Conservation (phyloP, 495 filamentous ascomycete genomes). For the Viridothelium virens region DNA sequence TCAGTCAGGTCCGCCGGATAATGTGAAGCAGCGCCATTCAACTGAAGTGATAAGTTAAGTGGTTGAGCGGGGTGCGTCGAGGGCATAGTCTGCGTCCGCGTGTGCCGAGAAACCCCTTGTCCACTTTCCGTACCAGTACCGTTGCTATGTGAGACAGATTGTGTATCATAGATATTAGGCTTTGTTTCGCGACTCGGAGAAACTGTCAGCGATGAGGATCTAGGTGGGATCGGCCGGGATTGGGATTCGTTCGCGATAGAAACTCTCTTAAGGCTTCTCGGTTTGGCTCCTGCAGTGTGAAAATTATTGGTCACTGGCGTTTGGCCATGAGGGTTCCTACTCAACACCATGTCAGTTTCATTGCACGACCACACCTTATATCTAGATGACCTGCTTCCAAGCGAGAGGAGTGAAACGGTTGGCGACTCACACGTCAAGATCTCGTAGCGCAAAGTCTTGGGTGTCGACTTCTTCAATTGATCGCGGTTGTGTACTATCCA, state of each 20-base stretch:
- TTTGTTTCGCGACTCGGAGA: not conserved
- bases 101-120: constrained; percentile 20
- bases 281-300: not conserved
- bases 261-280: not conserved
- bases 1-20: constrained; percentile 28
- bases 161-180: constrained; percentile 2
- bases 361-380: not conserved
- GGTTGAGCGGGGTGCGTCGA: constrained; percentile 27
- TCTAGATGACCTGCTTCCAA: not conserved
- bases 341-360: not conserved
- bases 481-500: constrained; percentile 18
- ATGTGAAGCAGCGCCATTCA: constrained; percentile 29
- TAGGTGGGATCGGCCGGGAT: not conserved
- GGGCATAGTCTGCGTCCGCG: constrained; percentile 33
- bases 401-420: not conserved
- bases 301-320: constrained; percentile 11
- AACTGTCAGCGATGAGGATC: not conserved
- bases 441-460: constrained; percentile 26
- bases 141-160: not conserved
- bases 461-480: constrained; percentile 15
- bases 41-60: constrained; percentile 26
- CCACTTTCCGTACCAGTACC: constrained; percentile 14
- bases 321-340: constrained; percentile 14
- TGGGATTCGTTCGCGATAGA: constrained; percentile 2
- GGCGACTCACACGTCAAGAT: constrained; percentile 30